Evolutionary conservation across 352 stramenopile genomes (phyloP), one percentile per base, ranked within the genome.

Genomic region (Pseudoperonospora humuli): DNA sequence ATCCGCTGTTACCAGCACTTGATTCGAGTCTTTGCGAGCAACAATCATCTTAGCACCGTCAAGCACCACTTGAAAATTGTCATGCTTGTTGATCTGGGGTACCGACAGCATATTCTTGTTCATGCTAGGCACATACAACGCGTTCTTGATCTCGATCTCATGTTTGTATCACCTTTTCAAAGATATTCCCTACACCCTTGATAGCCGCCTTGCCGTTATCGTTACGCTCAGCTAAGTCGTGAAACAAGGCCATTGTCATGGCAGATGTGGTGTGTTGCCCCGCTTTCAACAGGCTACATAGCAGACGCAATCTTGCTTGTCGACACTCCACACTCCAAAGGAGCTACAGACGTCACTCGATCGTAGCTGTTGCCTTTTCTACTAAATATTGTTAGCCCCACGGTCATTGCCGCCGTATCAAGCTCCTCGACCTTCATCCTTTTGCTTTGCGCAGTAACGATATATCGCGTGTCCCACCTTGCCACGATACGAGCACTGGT

Each of bases 391-490:
- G 28, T 57, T 51, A 15, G 31, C 40, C 15, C 38, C 42, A 39
- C 36, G 21, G 5, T 36, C 36, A 27, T 50, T 50, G 37, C 32
- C 33, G 15, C 31, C 43, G 28, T 29, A 29, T 36, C 35, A 6
- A n/a, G 21, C 3, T 4, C 27, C 27, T 28, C 31, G 20, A 26
- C 41, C 42, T 20, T 52, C 35, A 8, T 48, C 37, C 31, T 53
- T 58, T 28, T 52, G 36, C 26, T 54, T 57, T 21, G 45, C 43
- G 46, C 46, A 62, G 46, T 39, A 62, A 33, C 46, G 40, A 1
- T 56, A 46, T 0, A 50, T 8, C 10, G 29, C 17, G 25, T 62
- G 54, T 27, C 46, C 41, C 39, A 57, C 24, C 35, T 57, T 57
- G 10, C 54, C 39, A 32, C 53, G 52, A 25, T 56, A 55, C 1